Evolutionary conservation across 2,329 filamentous ascomycete species (phyloP), one percentile per base, ranked within the genome.

Genomic region (Chaetomiaceae sp.): DNA sequence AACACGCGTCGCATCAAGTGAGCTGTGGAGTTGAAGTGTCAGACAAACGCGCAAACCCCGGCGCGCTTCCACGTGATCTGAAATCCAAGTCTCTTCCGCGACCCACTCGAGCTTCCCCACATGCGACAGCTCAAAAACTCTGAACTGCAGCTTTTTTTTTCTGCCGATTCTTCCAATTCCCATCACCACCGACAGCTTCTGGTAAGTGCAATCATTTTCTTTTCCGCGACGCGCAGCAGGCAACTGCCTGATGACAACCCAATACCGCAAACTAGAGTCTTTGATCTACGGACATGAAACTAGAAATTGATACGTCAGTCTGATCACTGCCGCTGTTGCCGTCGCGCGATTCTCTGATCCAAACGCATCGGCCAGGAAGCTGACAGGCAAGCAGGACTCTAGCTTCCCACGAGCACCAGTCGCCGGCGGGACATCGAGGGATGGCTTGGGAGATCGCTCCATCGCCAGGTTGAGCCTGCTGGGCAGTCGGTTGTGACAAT

Each of bases 241-340:
- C 53, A 47, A 47, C 61, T 76, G 72, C 73, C 70, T 90, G 89
- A 92, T 92, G 89, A 91, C 84, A 90, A 75, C 71, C 71, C 76
- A 79, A 81, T 85, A 90, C 87, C 87, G 82, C 85, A 85, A 91
- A 91, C 88, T 95, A 95, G 89, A 95, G 89, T 95, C 89, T 95
- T 94, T 94, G 89, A 95, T 84, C 87, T 71, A 70, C 48, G 58
- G 79, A 83, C 80, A 86, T 92, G 88, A 91, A 91, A 92, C 85
- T 72, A 83, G 72, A 79, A 54, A 82, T 84, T 89, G 85, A 82
- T 85, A 92, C 88, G 88, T 94, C 89, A 94, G 89, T 90, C 89
- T 94, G 89, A 94, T 79, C 49, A 72, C 68, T 56, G 54, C 55
- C 55, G 53, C 56, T 57, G 54, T 54, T 54, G 56, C 54, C 54